Evolutionary conservation across 1,139 yeast species (phyloP).

Genomic region (Magnusiomyces fungicola): DNA sequence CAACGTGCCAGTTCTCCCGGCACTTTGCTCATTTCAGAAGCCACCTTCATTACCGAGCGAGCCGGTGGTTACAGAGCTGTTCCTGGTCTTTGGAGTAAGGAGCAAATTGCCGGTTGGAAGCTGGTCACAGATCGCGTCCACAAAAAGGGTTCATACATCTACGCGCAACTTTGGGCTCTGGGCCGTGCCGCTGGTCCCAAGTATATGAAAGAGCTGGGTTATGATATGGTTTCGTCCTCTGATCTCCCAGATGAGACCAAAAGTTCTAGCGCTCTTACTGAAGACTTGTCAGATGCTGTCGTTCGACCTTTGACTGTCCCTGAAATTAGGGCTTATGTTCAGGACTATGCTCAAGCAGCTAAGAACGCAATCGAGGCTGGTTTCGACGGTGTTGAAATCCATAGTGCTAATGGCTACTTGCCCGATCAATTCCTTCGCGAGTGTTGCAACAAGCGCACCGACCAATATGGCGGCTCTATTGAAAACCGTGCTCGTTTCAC

Average conservation of each 20-base stretch:
- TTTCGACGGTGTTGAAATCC: constrained; percentile 63
- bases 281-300: constrained; percentile 23
- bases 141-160: constrained; percentile 31
- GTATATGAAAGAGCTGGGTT: constrained; percentile 32
- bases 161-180: constrained; percentile 37
- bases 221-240: constrained; percentile 26
- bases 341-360: constrained; percentile 38
- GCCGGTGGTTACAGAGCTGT: constrained; percentile 29
- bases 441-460: constrained; percentile 52
- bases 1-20: constrained; percentile 50
- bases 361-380: constrained; percentile 47
- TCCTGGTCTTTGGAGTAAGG: constrained; percentile 43
- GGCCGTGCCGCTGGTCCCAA: constrained; percentile 35
- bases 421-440: constrained; percentile 46
- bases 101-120: constrained; percentile 36
- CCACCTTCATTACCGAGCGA: constrained; percentile 34
- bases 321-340: constrained; percentile 35
- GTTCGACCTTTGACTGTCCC: constrained; percentile 34
- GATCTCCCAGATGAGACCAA: constrained; percentile 22
- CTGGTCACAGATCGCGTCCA: constrained; percentile 35
- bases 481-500: constrained; percentile 58
- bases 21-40: constrained; percentile 41
- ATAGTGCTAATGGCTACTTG: constrained; percentile 63
- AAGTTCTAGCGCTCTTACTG: constrained; percentile 34
- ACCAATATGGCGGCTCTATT: constrained; percentile 61